Evolutionary conservation across 1,139 yeast genomes (phyloP).

Genomic region (Nakaseomyces glabratus): DNA sequence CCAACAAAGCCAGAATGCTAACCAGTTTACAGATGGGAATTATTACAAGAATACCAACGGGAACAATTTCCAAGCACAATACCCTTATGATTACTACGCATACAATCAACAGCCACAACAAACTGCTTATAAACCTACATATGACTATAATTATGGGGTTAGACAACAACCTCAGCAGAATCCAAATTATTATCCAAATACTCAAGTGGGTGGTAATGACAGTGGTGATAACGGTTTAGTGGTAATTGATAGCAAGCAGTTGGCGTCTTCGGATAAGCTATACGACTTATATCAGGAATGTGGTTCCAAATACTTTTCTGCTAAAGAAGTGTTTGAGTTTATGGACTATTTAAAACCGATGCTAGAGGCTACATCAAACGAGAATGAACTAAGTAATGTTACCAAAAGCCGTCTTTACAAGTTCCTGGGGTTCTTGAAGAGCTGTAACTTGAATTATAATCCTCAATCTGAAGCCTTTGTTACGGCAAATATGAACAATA

Average conservation of each 20-base stretch:
- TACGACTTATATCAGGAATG: conserved; percentile 24
- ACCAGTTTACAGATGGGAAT: background rate
- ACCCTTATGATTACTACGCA: conserved; percentile 1
- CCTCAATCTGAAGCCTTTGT: conserved; percentile 23
- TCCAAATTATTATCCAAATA: conserved; percentile 1
- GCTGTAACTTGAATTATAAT: conserved; percentile 25
- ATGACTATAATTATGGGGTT: background rate
- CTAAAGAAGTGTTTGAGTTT: conserved; percentile 22
- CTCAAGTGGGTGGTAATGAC: background rate
- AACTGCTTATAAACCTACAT: background rate
- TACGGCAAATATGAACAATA: conserved; percentile 4
- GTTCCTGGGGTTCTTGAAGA: conserved; percentile 21
- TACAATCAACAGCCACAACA: conserved; percentile 1
- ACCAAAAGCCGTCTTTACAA: conserved; percentile 6
- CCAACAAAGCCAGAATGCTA: background rate
- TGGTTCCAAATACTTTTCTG: conserved; percentile 29
- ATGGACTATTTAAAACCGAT: conserved; percentile 20
- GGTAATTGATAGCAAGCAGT: conserved; percentile 18
- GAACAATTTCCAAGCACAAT: background rate
- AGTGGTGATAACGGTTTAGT: conserved; percentile 22
- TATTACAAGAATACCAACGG: background rate
- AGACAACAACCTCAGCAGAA: conserved; percentile 2
- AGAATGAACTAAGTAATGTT: conserved; percentile 5
- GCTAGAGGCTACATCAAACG: conserved; percentile 9
- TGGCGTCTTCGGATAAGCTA: conserved; percentile 23